Base-by-base conservation (phyloP, 1,139 yeast species). In the Komagataea norvegica region DNA sequence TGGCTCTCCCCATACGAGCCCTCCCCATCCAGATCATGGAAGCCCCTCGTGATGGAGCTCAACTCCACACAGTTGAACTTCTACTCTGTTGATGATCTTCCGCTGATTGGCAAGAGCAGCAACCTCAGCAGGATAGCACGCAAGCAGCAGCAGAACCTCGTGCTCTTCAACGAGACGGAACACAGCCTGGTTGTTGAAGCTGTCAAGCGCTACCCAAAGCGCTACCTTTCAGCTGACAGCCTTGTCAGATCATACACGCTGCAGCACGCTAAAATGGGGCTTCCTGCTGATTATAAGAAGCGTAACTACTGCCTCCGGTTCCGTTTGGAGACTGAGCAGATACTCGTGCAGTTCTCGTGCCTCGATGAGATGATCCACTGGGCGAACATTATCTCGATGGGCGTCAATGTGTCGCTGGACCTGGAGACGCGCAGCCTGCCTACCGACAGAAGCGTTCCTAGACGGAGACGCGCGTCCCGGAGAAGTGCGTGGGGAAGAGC, bases 21-120 rank as follows among this genome's bases (percentile, higher is more conserved):
- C 5, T 69, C 85, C 0, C 68, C 77, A 1, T 58, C 68, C 8
- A 60, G 87, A 46, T 68, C 72, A n/a, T 82, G 91, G 91, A 75
- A 67, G 51, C 65, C 70, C 36, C 66, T 68, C 23, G 64, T 83
- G 7, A 63, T 81, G 61, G 91, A 83, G 52, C 60, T 83, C 25
- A 83, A 83, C 59, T 78, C 86, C 3, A 83, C 91, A 1, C 91
- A 83, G 59, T 56, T 83, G 25, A 83, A 82, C 56, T 65, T 83
- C 37, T 82, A 82, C 54, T 46, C 57, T 18, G 54, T 61, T 4
- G 63, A 62, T 31, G 54, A 56, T 6, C 36, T 53, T 20, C 49
- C 54, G 4, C 31, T 47, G 18, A 29, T 47, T 19, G 34, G 45
- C 21, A 44, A 45, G 26, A 29, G 41, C 19, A 45, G 45, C 34